Evolutionary conservation across 2,329 filamentous ascomycete species (phyloP).

Genomic region (Ascosphaera acerosa): DNA sequence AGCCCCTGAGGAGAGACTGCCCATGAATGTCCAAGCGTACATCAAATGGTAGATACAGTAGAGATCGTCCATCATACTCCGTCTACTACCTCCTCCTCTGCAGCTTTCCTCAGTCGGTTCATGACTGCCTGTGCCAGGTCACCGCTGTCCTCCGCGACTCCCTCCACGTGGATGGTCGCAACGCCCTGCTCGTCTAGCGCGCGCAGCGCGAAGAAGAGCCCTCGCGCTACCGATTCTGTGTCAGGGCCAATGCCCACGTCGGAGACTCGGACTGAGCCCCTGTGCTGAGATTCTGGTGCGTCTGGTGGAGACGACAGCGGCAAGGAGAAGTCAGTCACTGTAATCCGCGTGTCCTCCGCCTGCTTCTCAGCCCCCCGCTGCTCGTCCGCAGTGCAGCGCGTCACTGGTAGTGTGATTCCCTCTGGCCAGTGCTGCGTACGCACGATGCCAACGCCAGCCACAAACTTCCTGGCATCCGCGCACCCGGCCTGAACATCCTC

Average conservation of each 20-base stretch:
- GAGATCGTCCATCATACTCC: too few relatives aligned
- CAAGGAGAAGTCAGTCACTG: too few relatives aligned
- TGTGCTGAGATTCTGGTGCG: too few relatives aligned
- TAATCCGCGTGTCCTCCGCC: too few relatives aligned
- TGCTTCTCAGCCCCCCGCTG: too few relatives aligned
- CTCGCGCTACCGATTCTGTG: conserved; percentile 52
- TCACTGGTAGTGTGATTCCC: conserved; percentile 3
- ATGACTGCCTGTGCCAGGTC: conserved; percentile 71
- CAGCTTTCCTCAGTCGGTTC: conserved; percentile 60
- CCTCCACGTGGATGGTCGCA: conserved; percentile 74
- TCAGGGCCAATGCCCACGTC: conserved; percentile 50
- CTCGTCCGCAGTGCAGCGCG: too few relatives aligned
- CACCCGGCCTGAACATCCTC: conserved; percentile 8
- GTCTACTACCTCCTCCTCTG: conserved; percentile 30
- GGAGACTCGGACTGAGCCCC: conserved; percentile 25
- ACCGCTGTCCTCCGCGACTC: conserved; percentile 42
- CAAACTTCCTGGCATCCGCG: conserved; percentile 4
- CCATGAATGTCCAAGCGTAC: too few relatives aligned
- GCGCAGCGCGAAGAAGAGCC: conserved; percentile 65
- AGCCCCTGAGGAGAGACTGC: too few relatives aligned
- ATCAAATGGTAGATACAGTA: too few relatives aligned
- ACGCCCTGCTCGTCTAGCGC: conserved; percentile 59
- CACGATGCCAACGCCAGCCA: conserved; percentile 10
- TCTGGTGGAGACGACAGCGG: too few relatives aligned
- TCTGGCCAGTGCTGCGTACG: conserved; percentile 12